Base-by-base conservation (phyloP, 2,329 filamentous ascomycete species). In the Epichloe glyceriae region DNA sequence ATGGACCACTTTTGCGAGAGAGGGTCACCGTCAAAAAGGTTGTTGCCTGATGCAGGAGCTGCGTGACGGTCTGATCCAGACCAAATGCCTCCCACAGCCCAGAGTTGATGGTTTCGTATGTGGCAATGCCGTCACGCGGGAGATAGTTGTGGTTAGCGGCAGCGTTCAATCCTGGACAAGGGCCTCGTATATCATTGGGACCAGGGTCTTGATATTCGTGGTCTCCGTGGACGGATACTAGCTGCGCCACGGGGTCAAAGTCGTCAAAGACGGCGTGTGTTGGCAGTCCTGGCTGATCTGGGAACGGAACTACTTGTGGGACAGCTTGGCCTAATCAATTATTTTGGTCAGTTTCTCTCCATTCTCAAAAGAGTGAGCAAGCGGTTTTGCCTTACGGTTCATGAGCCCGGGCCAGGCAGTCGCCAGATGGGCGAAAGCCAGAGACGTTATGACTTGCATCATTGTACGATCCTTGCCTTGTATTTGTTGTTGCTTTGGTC, bases 101-200 rank as follows among this genome's bases (percentile, higher is more conserved):
- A 1, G 46, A 52, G 39, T 54, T 52, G 39, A 46, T 22, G 30
- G 26, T 46, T 37, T 37, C 44, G 5, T 20, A 38, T 14, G 58
- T 56, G 19, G 54, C 56, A 11, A 61, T 55, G 19, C 66, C 63
- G 17, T 62, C 54, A 7, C 61, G 57, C 30, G 58, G 57, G 10
- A 67, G 56, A 46, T 65, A 67, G 17, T 62, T 62, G 33, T 67
- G 64, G 50, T 67, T 66, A 11, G 64, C 63, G n/a, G 64, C 50
- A 2, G 57, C 58, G 39, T 66, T 66, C 11, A 67, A 56, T 3
- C 63, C 64, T 1, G 64, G 63, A 33, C 64, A 67, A 8, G 46
- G 40, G 5, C 51, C 53, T 41, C 51, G 48, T 3, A 35, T 33
- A 14, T 53, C 51, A 5, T 48, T n/a, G 4, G 39, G 44, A 14